Percentiles rank a stretch among this genome's conserved stretches.
These are phyloP conservation scores for Skeletonema grethae DNA, from an alignment of 108 stramenopile species.

Conservation along the genomic window DNA sequence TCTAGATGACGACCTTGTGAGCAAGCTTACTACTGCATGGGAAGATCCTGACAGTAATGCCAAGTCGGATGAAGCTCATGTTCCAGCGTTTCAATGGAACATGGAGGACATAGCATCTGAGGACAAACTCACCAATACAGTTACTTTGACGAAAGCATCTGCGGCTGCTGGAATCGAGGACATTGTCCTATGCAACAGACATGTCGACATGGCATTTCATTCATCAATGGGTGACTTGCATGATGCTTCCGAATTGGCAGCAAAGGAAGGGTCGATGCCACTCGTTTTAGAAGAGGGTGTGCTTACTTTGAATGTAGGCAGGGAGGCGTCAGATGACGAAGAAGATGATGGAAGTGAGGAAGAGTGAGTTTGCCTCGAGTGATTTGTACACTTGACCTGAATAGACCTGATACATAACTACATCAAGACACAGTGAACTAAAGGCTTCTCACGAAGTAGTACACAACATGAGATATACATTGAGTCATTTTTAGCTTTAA, in stretches of 20 bases:
- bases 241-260: slow-evolving; percentile 38
- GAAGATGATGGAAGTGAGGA: slow-evolving; percentile 38
- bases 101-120: slow-evolving; percentile 28
- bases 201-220: slow-evolving; percentile 61
- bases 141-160: slow-evolving; percentile 18
- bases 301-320: slow-evolving; percentile 57
- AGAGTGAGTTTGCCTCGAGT: no score
- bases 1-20: slow-evolving; percentile 70
- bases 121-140: slow-evolving; percentile 34
- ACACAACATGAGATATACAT: not conserved
- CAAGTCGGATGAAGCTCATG: slow-evolving; percentile 39
- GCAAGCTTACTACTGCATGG: slow-evolving; percentile 62
- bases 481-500: not conserved
- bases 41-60: slow-evolving; percentile 22
- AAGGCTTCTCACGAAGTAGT: no score
- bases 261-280: slow-evolving; percentile 29
- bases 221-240: slow-evolving; percentile 69
- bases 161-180: slow-evolving; percentile 78
- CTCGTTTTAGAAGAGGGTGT: slow-evolving; percentile 52
- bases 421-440: no score
- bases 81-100: slow-evolving; percentile 57
- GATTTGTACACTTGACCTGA: no score
- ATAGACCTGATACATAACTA: no score
- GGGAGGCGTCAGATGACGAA: slow-evolving; percentile 43
- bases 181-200: slow-evolving; percentile 69